Percentiles rank a stretch among this genome's conserved stretches.
phyloP scores from a whole-genome alignment of 495 filamentous ascomycete species.

The Aspergillus kassunensis region DNA sequence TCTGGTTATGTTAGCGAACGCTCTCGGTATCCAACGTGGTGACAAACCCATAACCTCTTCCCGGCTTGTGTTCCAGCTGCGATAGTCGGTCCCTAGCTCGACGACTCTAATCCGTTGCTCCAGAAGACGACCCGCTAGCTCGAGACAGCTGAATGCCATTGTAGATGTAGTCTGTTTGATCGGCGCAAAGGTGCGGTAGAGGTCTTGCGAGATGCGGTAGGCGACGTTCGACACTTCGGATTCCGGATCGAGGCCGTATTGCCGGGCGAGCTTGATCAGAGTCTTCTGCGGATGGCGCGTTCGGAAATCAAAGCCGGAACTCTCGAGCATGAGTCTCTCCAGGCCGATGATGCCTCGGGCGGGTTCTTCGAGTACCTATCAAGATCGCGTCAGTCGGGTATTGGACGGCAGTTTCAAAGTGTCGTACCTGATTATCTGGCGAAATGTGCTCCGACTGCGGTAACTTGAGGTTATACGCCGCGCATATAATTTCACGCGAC shows the following conservation, averaged over 20 bases:
- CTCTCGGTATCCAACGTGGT: background rate
- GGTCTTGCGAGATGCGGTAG: conserved; percentile 78
- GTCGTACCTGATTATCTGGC: conserved; percentile 71
- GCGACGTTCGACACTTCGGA: conserved; percentile 57
- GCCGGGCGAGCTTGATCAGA: conserved; percentile 67
- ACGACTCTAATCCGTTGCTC: conserved; percentile 46
- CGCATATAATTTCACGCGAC: conserved; percentile 86
- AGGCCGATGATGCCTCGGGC: conserved; percentile 78
- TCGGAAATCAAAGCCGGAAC: conserved; percentile 90
- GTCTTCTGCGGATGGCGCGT: conserved; percentile 81
- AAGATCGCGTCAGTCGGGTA: background rate
- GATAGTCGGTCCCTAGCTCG: conserved; percentile 43
- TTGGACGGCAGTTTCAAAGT: background rate
- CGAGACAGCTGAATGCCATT: conserved; percentile 76
- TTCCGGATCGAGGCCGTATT: conserved; percentile 45
- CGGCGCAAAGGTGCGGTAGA: conserved; percentile 89
- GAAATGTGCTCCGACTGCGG: conserved; percentile 68
- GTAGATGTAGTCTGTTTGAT: conserved; percentile 79
- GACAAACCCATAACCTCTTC: conserved; percentile 64
- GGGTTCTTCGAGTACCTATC: conserved; percentile 70
- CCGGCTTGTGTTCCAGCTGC: conserved; percentile 56
- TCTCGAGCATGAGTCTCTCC: conserved; percentile 91
- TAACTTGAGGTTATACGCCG: conserved; percentile 78
- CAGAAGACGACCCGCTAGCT: conserved; percentile 68
- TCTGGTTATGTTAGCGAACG: conserved; percentile 43